A percentile compares a stretch with the other conserved stretches of the same genome.
These are phyloP conservation scores for Sporothrix curviconia DNA, from an alignment of 2,329 filamentous ascomycete species.

Conservation along the genomic window DNA sequence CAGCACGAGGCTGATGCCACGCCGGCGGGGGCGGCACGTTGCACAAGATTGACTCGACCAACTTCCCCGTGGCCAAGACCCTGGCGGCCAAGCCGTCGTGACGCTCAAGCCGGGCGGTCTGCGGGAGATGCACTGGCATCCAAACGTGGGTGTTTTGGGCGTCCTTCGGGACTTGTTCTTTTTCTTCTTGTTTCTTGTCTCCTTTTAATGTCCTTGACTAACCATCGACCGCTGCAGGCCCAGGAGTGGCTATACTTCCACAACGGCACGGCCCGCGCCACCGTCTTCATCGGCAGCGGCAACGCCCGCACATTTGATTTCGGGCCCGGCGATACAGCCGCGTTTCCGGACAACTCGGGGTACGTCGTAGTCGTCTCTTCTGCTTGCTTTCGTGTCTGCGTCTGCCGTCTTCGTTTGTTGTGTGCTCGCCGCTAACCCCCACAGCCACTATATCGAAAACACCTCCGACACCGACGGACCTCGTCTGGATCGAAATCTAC, in stretches of 20 bases:
- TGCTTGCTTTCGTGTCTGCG: not conserved
- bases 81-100: slow-evolving; percentile 60
- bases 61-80: slow-evolving; percentile 60
- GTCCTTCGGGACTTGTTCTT: too few species aligned
- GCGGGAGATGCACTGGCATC: slow-evolving; percentile 64
- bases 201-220: not conserved
- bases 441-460: slow-evolving; percentile 63
- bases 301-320: slow-evolving; percentile 63
- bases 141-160: slow-evolving; percentile 49
- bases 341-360: slow-evolving; percentile 59
- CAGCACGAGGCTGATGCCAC: slow-evolving; percentile 42
- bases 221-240: slow-evolving; percentile 36
- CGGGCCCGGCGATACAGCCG: slow-evolving; percentile 58
- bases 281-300: slow-evolving; percentile 56
- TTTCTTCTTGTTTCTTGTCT: not conserved
- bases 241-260: slow-evolving; percentile 70
- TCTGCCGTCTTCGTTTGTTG: not conserved
- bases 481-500: slow-evolving; percentile 65
- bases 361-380: not conserved
- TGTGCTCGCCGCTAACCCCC: slow-evolving; percentile 18
- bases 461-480: slow-evolving; percentile 52
- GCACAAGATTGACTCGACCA: slow-evolving; percentile 59
- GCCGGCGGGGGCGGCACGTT: slow-evolving; percentile 38
- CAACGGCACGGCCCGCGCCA: slow-evolving; percentile 53
- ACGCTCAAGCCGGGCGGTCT: slow-evolving; percentile 56